A percentile compares a stretch with the other conserved stretches of the same genome.
These are phyloP conservation scores for Senecio squalidus DNA, from an alignment of 140 eudicot genomes.

Conservation along the genomic window DNA sequence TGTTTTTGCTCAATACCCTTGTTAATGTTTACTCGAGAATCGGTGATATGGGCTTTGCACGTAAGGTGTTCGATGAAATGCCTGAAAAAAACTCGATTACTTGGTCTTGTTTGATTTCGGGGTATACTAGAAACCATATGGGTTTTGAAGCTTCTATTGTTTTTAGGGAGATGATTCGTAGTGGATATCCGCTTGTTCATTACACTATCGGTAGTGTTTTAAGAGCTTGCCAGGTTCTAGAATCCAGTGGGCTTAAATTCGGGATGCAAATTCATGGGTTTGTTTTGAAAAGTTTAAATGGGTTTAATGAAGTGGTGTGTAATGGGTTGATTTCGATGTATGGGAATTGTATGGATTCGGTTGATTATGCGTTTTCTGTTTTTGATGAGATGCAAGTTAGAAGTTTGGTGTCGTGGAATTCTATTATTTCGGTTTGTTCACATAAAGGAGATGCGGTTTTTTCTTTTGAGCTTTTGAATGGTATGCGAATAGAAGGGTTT, in stretches of 20 bases:
- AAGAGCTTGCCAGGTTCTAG: constrained; percentile 63
- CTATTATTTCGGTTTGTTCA: constrained; percentile 76
- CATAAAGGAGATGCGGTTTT: constrained; percentile 50
- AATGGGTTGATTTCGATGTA: constrained; percentile 82
- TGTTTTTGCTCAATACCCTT: constrained; percentile 68
- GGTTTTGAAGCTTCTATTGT: constrained; percentile 40
- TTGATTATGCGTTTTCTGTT: constrained; percentile 44
- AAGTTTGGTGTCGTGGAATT: constrained; percentile 74
- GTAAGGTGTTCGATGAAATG: constrained; percentile 74
- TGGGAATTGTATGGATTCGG: constrained; percentile 53
- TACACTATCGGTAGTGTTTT: constrained; percentile 80
- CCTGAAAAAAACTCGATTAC: constrained; percentile 55
- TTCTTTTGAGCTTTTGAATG: constrained; percentile 50
- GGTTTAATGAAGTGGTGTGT: constrained; percentile 59
- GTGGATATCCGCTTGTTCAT: constrained; percentile 48
- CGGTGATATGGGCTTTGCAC: constrained; percentile 58
- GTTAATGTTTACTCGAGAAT: constrained; percentile 41
- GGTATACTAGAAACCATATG: constrained; percentile 58
- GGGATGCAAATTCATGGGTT: constrained; percentile 87
- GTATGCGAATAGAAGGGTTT: constrained; percentile 53
- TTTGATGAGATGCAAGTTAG: constrained; percentile 48
- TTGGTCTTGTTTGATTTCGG: constrained; percentile 92
- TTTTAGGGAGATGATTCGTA: constrained; percentile 52
- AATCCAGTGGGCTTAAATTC: constrained; percentile 35
- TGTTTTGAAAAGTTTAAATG: constrained; percentile 42